Percentiles rank a stretch among this genome's conserved stretches.
Conservation (phyloP, 805 yeast genomes). For the Brettanomyces custersianus region DNA sequence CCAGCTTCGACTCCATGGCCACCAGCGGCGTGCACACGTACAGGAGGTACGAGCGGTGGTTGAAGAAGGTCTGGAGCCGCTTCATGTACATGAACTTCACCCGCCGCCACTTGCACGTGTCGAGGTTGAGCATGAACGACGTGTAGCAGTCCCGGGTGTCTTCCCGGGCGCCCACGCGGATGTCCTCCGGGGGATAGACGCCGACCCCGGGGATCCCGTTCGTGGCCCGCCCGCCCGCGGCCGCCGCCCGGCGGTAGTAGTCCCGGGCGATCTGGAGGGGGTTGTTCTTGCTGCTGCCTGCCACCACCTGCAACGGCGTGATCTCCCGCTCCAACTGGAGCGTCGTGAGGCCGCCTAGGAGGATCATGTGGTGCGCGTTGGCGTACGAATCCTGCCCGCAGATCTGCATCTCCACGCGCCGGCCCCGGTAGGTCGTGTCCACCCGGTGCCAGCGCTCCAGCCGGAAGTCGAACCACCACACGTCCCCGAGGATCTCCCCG, state of each 20-base stretch:
- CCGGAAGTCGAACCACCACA: constrained; percentile 42
- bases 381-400: constrained; percentile 20
- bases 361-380: constrained; percentile 13
- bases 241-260: background rate
- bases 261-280: background rate
- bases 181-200: background rate
- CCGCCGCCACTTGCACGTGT: constrained; percentile 15
- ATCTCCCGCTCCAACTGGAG: background rate
- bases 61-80: background rate
- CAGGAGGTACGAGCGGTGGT: background rate
- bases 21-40: constrained; percentile 9
- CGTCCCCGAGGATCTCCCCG: constrained; percentile 32
- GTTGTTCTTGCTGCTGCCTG: background rate
- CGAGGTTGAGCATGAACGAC: constrained; percentile 11
- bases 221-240: background rate
- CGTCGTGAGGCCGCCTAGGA: constrained; percentile 19
- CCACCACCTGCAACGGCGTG: background rate
- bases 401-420: constrained; percentile 7
- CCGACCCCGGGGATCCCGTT: background rate
- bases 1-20: constrained; percentile 14
- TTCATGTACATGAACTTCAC: constrained; percentile 7
- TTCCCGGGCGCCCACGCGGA: background rate
- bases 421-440: constrained; percentile 8
- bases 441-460: constrained; percentile 31
- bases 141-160: constrained; percentile 3